Evolutionary conservation across 2,329 filamentous ascomycete species (phyloP).

Genomic region (Neonectria magnoliae): DNA sequence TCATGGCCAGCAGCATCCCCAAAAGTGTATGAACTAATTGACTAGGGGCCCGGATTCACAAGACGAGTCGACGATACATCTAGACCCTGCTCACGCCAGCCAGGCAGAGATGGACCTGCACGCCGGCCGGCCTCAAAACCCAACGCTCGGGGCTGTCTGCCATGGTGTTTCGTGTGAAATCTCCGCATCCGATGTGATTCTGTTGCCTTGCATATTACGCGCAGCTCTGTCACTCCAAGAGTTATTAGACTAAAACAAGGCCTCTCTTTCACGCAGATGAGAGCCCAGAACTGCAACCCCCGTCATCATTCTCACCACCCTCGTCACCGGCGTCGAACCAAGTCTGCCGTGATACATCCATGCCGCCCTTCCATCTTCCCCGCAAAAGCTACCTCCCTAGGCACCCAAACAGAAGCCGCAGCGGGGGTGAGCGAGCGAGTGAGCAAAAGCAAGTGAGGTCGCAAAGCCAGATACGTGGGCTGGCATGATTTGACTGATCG

Average conservation of each 20-base stretch:
- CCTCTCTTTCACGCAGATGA: too few species aligned
- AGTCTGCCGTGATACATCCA: neutral
- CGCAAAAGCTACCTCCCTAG: neutral
- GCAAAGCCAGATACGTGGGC: slow-evolving; percentile 20
- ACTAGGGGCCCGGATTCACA: slow-evolving; percentile 1
- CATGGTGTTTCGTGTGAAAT: neutral
- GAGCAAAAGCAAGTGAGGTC: neutral
- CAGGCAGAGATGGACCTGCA: slow-evolving; percentile 1
- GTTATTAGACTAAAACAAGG: too few species aligned
- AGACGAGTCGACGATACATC: neutral
- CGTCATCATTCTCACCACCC: slow-evolving; percentile 2
- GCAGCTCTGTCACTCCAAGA: neutral
- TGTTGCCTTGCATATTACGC: neutral
- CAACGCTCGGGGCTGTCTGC: neutral
- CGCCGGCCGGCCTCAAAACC: neutral
- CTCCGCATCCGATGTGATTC: neutral
- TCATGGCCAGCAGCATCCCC: neutral
- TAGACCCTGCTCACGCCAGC: slow-evolving; percentile 8
- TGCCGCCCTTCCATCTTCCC: neutral
- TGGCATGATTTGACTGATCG: slow-evolving; percentile 21
- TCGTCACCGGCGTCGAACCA: neutral
- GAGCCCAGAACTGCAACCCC: neutral
- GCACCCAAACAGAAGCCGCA: neutral
- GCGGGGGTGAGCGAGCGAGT: neutral
- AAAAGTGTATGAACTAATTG: neutral